Evolutionary conservation across 192 early-diverging fungal genomes (phyloP).

Genomic region (Piromyces finnis): DNA sequence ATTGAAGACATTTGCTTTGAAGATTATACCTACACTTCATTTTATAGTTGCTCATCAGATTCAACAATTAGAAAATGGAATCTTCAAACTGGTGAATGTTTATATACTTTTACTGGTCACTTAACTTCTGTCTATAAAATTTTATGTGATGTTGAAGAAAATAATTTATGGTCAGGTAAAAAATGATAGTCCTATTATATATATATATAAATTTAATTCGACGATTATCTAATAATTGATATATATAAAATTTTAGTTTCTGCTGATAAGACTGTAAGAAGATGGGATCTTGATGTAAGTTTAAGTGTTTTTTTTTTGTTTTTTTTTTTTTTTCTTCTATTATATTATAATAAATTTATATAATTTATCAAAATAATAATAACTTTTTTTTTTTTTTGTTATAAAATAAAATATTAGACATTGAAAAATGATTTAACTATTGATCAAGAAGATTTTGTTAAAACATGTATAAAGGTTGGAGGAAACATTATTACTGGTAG

Average conservation of each 20-base stretch:
- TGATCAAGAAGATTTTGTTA: conserved; percentile 69
- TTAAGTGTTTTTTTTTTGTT: background rate
- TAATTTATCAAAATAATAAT: background rate
- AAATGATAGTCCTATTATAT: background rate
- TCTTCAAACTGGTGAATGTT: conserved; percentile 14
- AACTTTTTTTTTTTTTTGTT: background rate
- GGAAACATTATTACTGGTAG: conserved; percentile 64
- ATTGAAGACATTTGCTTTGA: conserved; percentile 27
- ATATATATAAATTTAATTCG: no score
- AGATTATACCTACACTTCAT: conserved; percentile 12
- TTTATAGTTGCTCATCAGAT: conserved; percentile 39
- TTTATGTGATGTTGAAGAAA: conserved; percentile 23
- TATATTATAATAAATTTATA: background rate
- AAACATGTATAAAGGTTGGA: conserved; percentile 24
- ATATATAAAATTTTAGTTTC: conserved; percentile 30
- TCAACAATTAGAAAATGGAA: conserved; percentile 47
- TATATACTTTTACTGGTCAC: conserved; percentile 43
- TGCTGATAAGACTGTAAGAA: conserved; percentile 72
- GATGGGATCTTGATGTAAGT: conserved; percentile 67
- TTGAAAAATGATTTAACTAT: conserved; percentile 50
- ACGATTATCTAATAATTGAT: no score
- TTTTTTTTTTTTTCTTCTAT: no score
- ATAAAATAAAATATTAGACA: conserved; percentile 20
- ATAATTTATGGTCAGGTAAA: conserved; percentile 60
- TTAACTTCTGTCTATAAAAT: conserved; percentile 59